Base-by-base conservation (phyloP, 2,329 filamentous ascomycete species). In the Alternaria rosae region DNA sequence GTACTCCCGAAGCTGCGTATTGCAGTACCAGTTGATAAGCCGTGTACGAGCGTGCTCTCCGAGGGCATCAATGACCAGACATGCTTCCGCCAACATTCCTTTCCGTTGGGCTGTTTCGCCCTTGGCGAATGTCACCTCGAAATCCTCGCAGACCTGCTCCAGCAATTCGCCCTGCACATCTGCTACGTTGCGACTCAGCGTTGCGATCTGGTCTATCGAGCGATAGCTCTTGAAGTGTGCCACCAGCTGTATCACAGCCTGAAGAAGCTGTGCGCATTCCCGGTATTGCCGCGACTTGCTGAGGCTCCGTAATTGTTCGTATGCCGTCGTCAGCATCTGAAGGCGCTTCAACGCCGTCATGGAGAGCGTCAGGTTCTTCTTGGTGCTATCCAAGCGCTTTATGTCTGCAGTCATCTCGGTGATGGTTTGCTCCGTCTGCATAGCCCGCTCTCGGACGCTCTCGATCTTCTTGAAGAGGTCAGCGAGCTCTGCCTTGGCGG, bases 371-470 rank as follows among this genome's bases (percentile, higher is more conserved):
- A 99, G 85, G 80, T 99, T 99, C 79, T 91, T 91, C 84, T 99
- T 99, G 38, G 95, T 97, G 79, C 92, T 92, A 81, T 99, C 95
- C 67, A 99, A 86, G 69, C 94, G 90, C 83, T 99, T 99, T 79
- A 99, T 99, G 76, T 99, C 95, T 61, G 95, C 93, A 64, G 95
- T 99, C 95, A 99, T 99, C 70, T 93, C 93, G 48, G 94, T 97
- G 76, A 99, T 99, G 69, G 94, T 91, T 78, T 93, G 91, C 81
- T 99, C 95, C 20, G 95, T 98, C 84, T 94, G 89, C 71, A 96
- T 88, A 38, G 95, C 95, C 54, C 94, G 89, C 72, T 91, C 90
- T 57, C 94, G 92, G 57, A 99, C 94, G 68, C 90, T 92, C 79
- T 98, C 94, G 78, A 99, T 97, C 82, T 96, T 97, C 73, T 89